Conservation (phyloP, 768 basidiomycete genomes). For the Lentinus tigrinus region DNA sequence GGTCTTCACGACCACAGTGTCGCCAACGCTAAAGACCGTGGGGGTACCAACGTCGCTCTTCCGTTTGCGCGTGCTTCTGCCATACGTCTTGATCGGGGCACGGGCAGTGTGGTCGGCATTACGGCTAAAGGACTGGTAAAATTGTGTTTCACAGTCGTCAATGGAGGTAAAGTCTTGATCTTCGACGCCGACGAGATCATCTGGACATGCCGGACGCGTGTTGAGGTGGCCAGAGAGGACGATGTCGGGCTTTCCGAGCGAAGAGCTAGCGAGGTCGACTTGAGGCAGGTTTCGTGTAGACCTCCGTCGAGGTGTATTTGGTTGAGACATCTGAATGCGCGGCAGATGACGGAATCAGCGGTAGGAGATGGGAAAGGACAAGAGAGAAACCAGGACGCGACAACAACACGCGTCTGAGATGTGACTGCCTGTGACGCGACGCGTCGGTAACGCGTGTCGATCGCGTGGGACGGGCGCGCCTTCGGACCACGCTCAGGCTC, state of each 20-base stretch:
- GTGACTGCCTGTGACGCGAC: neutral
- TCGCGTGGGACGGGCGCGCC: neutral
- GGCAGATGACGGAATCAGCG: neutral
- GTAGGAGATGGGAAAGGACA: neutral
- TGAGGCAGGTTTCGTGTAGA: conserved; percentile 14
- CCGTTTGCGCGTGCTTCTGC: neutral
- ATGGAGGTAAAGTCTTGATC: neutral
- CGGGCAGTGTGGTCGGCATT: neutral
- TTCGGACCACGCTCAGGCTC: no score
- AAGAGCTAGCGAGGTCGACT: conserved; percentile 13
- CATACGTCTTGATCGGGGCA: neutral
- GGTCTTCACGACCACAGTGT: conserved; percentile 62
- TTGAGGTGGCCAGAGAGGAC: conserved; percentile 17
- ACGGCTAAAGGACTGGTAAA: neutral
- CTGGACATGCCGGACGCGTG: conserved; percentile 15
- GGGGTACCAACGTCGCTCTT: neutral
- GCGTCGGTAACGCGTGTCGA: neutral
- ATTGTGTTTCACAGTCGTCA: neutral
- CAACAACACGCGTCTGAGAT: neutral
- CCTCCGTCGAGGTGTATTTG: conserved; percentile 11
- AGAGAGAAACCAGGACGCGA: neutral
- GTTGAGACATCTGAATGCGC: neutral
- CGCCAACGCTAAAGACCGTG: conserved; percentile 50
- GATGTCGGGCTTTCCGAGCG: conserved; percentile 14
- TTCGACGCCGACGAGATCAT: neutral